These are phyloP conservation scores for Lachancea meyersii DNA, from an alignment of 805 yeast species.

Conservation along the genomic window DNA sequence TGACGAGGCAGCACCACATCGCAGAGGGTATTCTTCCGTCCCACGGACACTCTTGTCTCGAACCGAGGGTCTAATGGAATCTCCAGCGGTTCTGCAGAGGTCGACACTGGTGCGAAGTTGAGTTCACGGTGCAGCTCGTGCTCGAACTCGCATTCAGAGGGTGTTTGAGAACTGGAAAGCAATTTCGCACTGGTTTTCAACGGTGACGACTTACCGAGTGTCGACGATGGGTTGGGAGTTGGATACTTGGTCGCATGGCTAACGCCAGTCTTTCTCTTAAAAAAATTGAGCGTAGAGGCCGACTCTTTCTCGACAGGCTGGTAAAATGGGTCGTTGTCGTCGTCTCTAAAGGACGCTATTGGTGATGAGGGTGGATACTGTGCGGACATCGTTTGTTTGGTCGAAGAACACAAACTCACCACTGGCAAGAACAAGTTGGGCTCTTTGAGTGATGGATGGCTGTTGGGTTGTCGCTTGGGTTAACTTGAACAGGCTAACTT, in stretches of 20 bases:
- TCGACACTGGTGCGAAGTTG: not conserved
- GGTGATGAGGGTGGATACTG: conserved; percentile 39
- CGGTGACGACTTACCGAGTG: conserved; percentile 39
- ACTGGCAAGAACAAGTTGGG: not conserved
- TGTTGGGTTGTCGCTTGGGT: no score
- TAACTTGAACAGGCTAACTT: no score
- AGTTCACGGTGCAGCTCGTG: conserved; percentile 5
- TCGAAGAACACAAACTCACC: not conserved
- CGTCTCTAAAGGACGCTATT: conserved; percentile 18
- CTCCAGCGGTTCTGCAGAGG: conserved; percentile 1
- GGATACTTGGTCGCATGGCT: conserved; percentile 41
- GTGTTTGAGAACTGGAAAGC: conserved; percentile 6
- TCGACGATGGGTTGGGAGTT: conserved; percentile 68
- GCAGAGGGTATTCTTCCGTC: conserved; percentile 29
- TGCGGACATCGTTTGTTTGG: conserved; percentile 9
- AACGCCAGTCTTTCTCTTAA: conserved; percentile 8
- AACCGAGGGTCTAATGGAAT: conserved; percentile 18
- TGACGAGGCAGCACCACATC: conserved; percentile 29
- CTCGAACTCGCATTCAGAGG: conserved; percentile 9
- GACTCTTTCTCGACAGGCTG: conserved; percentile 16
- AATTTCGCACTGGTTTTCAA: conserved; percentile 12
- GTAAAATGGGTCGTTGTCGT: conserved; percentile 13
- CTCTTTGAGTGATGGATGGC: no score
- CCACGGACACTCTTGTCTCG: conserved; percentile 23
- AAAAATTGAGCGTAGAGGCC: conserved; percentile 14